Base-by-base conservation (phyloP, 305 asterid genomes). In the Solanum hybrid region DNA sequence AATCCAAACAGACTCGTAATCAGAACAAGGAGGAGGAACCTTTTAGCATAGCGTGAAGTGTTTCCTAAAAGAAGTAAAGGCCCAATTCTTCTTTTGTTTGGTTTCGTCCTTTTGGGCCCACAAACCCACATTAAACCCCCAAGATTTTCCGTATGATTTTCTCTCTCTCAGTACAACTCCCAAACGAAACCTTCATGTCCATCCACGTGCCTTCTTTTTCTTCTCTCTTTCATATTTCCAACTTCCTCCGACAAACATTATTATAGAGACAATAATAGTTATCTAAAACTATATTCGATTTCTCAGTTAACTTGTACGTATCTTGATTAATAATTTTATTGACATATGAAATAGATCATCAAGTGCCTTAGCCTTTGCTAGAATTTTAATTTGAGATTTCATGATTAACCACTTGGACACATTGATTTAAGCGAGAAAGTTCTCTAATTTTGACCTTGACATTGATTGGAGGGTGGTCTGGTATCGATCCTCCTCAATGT, bases 41-140 rank as follows among this genome's bases (percentile, higher is more conserved):
- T 19, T 17, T 89, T 76, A 89, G 85, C 90, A 79, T 34, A 69
- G 69, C 2, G 26, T 26, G 72, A 60, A 42, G 60, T 92, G 94
- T 93, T 93, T 91, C 94, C 94, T 89, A 91, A 93, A 93, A 93
- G 92, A 92, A 90, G 89, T 34, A 90, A 91, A 89, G 19, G 5
- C 90, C 38, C 90, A 86, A 36, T 42, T 38, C 87, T 86, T 27
- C 92, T 36, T 92, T 89, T 9, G 19, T 76, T 56, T 26, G 15
- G 73, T 51, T 84, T 27, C 29, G 89, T 91, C 87, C 22, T 17
- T 32, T 35, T 64, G 34, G 78, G 38, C 86, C 72, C 76, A 51
- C 38, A 80, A 80, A 38, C 86, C 87, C 72, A 29, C 29, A 84
- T 84, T 84, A 17, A 84, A 51, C 40, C 17, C 73, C 71, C 87